Base-by-base conservation (phyloP, 768 basidiomycete genomes). In the Trametes elegans region DNA sequence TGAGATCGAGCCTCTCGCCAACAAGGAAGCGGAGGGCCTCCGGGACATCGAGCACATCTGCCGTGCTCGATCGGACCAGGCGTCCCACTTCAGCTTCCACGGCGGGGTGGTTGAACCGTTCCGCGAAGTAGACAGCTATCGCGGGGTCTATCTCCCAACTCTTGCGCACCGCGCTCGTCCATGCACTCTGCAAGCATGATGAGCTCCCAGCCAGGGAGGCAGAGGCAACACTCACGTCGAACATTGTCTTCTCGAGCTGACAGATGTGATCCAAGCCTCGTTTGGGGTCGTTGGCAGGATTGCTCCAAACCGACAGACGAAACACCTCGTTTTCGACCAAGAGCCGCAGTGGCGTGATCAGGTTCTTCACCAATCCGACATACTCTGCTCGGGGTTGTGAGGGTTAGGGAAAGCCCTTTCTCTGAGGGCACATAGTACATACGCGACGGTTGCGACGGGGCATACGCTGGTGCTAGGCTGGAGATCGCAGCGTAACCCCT, bases 311-410 rank as follows among this genome's bases (percentile, higher is more conserved):
- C 4, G 75, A 80, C 38, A 98, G 72, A 14, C 94, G 80, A 63
- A 79, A 83, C 38, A 98, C 84, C 68, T 99, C 97, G 66, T 92
- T 94, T 69, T 96, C 93, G 7, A 93, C 84, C 11, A 98, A 78
- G 7, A 96, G 71, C 19, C 86, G 79, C n/a, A 98, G 74, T 0
- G 96, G 85, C 18, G 81, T 77, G 53, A 88, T 88, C 5, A 88
- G 73, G 39, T 76, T 84, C 51, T 83, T 82, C 34, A 96, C 80
- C 36, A 79, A 78, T 5, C 75, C 71, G 11, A 70, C 67, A 62
- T 84, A 90, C 36, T 86, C 87, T 82, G 63, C 16, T 11, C 59
- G 14, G 8, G 5, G 16, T 18, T 24, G 9, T 16, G 10, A 11
- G 18, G 8, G 3, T 32, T n/a, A n/a, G n/a, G n/a, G n/a, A 19